Evolutionary conservation across 768 basidiomycete genomes (phyloP).

Genomic region (Leucosporidium scottii): DNA sequence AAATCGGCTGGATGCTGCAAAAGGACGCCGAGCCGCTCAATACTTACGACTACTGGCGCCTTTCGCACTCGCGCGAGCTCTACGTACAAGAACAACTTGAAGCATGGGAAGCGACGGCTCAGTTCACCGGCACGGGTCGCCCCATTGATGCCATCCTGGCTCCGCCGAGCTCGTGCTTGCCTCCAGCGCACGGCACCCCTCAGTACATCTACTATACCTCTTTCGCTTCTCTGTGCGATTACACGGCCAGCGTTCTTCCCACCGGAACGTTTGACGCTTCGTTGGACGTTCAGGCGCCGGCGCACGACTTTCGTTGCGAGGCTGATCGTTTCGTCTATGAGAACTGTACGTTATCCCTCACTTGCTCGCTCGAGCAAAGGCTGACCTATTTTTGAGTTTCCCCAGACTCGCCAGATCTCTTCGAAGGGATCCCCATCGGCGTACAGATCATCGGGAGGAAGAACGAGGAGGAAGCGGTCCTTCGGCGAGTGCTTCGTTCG

Average conservation of each 20-base stretch:
- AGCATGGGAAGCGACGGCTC: conserved; percentile 55
- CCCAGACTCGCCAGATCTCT: conserved; percentile 51
- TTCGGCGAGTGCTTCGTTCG: background rate
- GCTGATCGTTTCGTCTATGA: conserved; percentile 52
- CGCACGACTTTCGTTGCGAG: conserved; percentile 48
- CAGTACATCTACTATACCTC: conserved; percentile 50
- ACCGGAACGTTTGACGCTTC: conserved; percentile 55
- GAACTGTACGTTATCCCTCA: conserved; percentile 45
- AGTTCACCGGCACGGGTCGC: conserved; percentile 57
- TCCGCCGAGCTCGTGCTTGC: conserved; percentile 43
- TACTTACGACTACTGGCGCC: too few relatives aligned
- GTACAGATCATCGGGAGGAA: conserved; percentile 64
- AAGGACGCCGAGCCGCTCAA: too few relatives aligned
- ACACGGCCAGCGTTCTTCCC: conserved; percentile 56
- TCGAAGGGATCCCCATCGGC: conserved; percentile 56
- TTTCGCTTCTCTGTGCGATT: conserved; percentile 64
- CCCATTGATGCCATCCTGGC: conserved; percentile 69
- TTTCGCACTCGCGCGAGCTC: conserved; percentile 40
- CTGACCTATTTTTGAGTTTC: too few relatives aligned
- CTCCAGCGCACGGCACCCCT: conserved; percentile 10
- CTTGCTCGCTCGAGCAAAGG: too few relatives aligned
- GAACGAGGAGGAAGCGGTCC: conserved; percentile 65
- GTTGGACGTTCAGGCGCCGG: conserved; percentile 47
- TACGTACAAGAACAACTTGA: conserved; percentile 54
- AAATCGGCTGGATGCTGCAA: conserved; percentile 49